Conservation (phyloP, 352 stramenopile genomes). For the Blastocystis sp. region DNA sequence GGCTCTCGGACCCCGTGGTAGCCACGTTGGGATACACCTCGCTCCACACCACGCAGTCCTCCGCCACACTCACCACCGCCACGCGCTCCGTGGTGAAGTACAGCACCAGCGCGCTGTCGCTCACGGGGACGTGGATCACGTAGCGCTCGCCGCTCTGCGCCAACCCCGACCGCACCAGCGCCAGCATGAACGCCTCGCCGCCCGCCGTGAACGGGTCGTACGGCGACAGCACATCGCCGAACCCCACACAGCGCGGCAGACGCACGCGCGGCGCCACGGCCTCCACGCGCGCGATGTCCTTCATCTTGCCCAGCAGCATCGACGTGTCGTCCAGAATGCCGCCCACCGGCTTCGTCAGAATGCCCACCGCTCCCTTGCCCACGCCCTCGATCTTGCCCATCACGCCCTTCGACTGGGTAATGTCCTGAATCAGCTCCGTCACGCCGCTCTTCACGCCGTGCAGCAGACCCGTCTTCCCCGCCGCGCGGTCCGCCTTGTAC, state of each 20-base stretch:
- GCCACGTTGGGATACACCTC: slow-evolving; percentile 11
- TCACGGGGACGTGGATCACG: slow-evolving; percentile 37
- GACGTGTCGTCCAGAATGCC: slow-evolving; percentile 58
- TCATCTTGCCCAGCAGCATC: slow-evolving; percentile 34
- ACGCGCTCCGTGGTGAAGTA: slow-evolving; percentile 46
- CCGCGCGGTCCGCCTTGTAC: slow-evolving; percentile 79
- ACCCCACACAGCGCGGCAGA: slow-evolving; percentile 15
- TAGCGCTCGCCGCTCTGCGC: slow-evolving; percentile 5
- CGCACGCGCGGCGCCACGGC: slow-evolving; percentile 1
- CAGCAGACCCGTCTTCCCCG: slow-evolving; percentile 53
- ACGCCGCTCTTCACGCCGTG: slow-evolving; percentile 56
- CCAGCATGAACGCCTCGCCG: slow-evolving; percentile 13
- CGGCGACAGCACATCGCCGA: not conserved
- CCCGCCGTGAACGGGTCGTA: slow-evolving; percentile 37
- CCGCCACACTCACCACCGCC: not conserved
- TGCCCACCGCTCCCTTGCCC: slow-evolving; percentile 73
- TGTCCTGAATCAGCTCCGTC: slow-evolving; percentile 44
- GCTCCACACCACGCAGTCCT: slow-evolving; percentile 17
- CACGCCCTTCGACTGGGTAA: slow-evolving; percentile 5
- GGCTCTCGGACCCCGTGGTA: not conserved
- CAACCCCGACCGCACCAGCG: slow-evolving; percentile 2
- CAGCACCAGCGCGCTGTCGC: not conserved
- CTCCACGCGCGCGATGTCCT: slow-evolving; percentile 59
- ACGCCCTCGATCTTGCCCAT: slow-evolving; percentile 74
- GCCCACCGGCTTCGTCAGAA: slow-evolving; percentile 52